Conservation (phyloP, 2,329 filamentous ascomycete species). For the Diaporthe humulicola region DNA sequence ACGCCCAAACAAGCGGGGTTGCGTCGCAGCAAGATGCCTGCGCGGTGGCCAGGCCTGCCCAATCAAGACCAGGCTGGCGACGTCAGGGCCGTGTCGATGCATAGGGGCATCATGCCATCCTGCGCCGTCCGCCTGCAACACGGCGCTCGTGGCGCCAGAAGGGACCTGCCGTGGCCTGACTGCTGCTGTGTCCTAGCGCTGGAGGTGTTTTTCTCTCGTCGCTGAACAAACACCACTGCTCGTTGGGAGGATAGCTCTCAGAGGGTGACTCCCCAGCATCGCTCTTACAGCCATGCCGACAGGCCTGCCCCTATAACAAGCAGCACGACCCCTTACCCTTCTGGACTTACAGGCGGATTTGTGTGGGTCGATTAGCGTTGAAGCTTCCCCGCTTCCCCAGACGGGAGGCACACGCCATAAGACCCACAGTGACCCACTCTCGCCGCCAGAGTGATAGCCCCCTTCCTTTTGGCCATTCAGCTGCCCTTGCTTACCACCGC, state of each 20-base stretch:
- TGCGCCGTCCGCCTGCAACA: constrained; percentile 8
- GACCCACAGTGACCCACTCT: constrained; percentile 9
- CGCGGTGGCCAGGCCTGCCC: not conserved
- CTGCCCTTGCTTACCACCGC: constrained; percentile 2
- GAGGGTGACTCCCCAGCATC: not conserved
- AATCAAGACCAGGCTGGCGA: constrained; percentile 22
- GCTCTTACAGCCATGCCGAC: not conserved
- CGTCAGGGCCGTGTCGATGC: constrained; percentile 22
- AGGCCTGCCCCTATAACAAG: constrained; percentile 8
- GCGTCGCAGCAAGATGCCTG: constrained; percentile 31
- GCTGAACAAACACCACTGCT: not conserved
- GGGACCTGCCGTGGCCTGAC: constrained; percentile 29
- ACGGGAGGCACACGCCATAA: constrained; percentile 31
- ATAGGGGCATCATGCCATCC: constrained; percentile 28
- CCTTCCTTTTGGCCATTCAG: constrained; percentile 15
- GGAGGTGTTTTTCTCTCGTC: not conserved
- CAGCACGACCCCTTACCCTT: constrained; percentile 29
- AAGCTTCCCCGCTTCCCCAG: constrained; percentile 40
- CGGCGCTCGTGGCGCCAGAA: constrained; percentile 20
- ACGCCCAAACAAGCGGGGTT: constrained; percentile 28
- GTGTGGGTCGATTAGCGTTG: constrained; percentile 31
- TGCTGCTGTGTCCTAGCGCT: not conserved
- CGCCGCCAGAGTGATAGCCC: not conserved
- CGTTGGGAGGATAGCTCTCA: not conserved
- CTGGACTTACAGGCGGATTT: constrained; percentile 13